Base-by-base conservation (phyloP, 345 rosid genomes). In the Salix dunnii region DNA sequence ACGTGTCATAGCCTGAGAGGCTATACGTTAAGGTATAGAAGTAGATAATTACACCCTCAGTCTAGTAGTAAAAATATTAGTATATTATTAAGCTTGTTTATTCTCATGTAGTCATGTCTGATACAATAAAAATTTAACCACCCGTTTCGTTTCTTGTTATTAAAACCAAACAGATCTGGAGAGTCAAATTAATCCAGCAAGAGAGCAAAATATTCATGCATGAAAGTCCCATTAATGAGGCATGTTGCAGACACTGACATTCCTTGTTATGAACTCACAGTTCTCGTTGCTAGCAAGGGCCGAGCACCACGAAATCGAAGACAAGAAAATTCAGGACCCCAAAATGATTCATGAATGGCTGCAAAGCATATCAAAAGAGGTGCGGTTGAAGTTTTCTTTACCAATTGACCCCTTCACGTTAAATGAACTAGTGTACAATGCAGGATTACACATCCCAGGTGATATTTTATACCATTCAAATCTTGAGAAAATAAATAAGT, bases 61-160 rank as follows among this genome's bases (percentile, higher is more conserved):
- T 5, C 5, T 31, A 4, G 5, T 33, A 5, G 35, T 33, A 33
- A 33, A 33, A 33, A 33, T 33, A 33, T 33, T 4, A 1, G 5
- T 33, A 33, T 4, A 33, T 33, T 4, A 33, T 33, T 33, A 33
- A 33, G 35, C 5, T 33, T 33, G 35, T 33, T 33, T 33, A 33
- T 33, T 33, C 35, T 33, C 35, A 33, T 33, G 35, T 4, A 33
- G 36, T 33, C 20, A 3, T 46, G 1, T 17, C 17, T 14, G 7
- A 49, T 17, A 49, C 17, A 49, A 4, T 49, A 49, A 49, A 49
- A 49, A 5, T 49, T 48, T 17, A 48, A 17, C 53, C 21, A 17
- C 53, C 5, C 2, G 0, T 14, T 17, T 17, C 2, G 0, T 14
- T 17, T 17, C 0, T 17, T 3, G 0, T 1, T 48, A 48, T 48